Base-by-base conservation (phyloP, 805 yeast species). In the Limtongozyma cylindracea region DNA sequence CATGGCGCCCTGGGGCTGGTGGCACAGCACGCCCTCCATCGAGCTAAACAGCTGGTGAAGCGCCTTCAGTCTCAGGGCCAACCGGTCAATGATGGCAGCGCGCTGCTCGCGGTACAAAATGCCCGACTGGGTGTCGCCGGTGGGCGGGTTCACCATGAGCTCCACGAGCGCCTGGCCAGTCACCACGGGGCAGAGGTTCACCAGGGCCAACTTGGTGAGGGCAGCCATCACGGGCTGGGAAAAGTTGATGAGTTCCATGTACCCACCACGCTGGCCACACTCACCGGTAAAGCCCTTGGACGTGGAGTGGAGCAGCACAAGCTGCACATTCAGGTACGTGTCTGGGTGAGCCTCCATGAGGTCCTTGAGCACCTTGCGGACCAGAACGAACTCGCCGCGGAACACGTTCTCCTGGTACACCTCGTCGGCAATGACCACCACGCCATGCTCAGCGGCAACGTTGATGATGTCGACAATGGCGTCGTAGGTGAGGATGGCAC, bases 181-280 rank as follows among this genome's bases (percentile, higher is more conserved):
- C 19, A 84, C 94, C 2, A 78, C 93, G 0, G 96, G 84, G 43
- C 98, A 88, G 25, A 88, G 56, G 15, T 88, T 70, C 32, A 88
- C 80, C 8, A 91, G 73, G 10, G 92, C 91, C 33, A 91, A 52
- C 49, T 88, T 88, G 44, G 72, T 55, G 23, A 88, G 56, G 24
- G 74, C 59, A 15, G 63, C 73, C 33, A 56, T 49, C 10, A 82
- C 69, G 20, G 71, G 80, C 3, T 53, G 54, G 9, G 58, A 50
- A 46, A 88, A 74, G 1, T 94, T 94, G 8, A 70, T 60, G 6
- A 82, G 49, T 47, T 88, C 99, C 88, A 88, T 74, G 53, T 82
- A 88, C 5, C 99, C 99, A 35, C 96, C 99, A 49, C 99, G 68
- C 53, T 88, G 98, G 28, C 99, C 99, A 58, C 99, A 88, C 49